Percentiles rank a stretch among this genome's conserved stretches.
Evolutionary conservation across 2,329 filamentous ascomycete genomes (phyloP).

Genomic region (Stagonosporopsis chrysanthemi): DNA sequence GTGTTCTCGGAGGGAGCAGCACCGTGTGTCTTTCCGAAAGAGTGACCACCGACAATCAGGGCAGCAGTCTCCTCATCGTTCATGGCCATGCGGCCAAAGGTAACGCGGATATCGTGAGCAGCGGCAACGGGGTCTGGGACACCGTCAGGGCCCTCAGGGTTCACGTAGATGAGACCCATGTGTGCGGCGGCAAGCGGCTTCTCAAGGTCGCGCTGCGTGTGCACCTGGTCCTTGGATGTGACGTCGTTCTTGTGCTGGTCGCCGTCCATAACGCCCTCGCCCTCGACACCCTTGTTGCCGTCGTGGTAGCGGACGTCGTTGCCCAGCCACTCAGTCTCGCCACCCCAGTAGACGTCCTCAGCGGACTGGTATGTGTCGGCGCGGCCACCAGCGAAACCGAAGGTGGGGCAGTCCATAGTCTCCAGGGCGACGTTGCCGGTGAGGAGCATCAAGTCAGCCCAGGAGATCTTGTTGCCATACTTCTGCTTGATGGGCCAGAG

Average conservation of each 20-base stretch:
- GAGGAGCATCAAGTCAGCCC: constrained; percentile 76
- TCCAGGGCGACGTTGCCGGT: constrained; percentile 80
- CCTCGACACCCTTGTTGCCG: constrained; percentile 57
- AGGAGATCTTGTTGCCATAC: constrained; percentile 83
- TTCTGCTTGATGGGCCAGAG: constrained; percentile 86
- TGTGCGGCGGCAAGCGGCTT: constrained; percentile 71
- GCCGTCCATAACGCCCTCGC: constrained; percentile 49
- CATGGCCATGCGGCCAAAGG: constrained; percentile 83
- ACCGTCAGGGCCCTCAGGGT: constrained; percentile 77
- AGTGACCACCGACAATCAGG: constrained; percentile 79
- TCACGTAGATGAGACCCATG: constrained; percentile 84
- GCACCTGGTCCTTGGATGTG: constrained; percentile 44
- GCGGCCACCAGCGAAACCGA: constrained; percentile 77
- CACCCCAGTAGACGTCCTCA: constrained; percentile 79
- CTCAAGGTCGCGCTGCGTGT: constrained; percentile 69
- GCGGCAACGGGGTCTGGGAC: constrained; percentile 73
- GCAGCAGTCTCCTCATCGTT: constrained; percentile 83
- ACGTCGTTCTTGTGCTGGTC: constrained; percentile 41
- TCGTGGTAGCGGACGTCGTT: constrained; percentile 73
- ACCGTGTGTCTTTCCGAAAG: constrained; percentile 83
- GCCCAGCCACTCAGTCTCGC: constrained; percentile 76
- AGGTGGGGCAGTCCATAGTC: constrained; percentile 76
- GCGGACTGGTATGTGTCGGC: constrained; percentile 78
- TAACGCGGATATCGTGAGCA: constrained; percentile 74
- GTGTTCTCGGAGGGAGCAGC: constrained; percentile 70